Evolutionary conservation across 139 green algal species (phyloP), one percentile per base, ranked within the genome.

Genomic region (Asterochloris erici): DNA sequence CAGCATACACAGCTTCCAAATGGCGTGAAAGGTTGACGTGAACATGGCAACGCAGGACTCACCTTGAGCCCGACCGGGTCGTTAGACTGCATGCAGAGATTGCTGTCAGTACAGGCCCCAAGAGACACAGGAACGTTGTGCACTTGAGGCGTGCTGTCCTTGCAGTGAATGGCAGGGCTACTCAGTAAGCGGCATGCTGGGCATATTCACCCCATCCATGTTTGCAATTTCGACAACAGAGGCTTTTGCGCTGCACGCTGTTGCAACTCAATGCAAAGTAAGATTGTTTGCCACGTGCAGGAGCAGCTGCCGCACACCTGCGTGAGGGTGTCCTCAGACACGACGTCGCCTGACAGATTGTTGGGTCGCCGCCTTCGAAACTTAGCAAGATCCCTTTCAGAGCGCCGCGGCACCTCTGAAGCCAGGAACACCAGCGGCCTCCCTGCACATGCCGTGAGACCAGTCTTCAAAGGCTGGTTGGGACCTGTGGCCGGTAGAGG

Each of bases 371-470:
- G 82, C 24, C 81, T 73, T 17, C 75, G 74, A 38, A 64, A 66
- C 10, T 82, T 61, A 6, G 54, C 61, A 21, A 54, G 68, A 9
- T 61, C 64, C 47, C 26, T 60, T 9, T 78, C 16, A 12, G 60
- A 78, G 2, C 15, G 14, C 69, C 63, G 69, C 14, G 29, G 64
- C 38, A 73, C 63, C 60, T 82, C 64, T 23, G 82, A 78, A 10
- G 75, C 82, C 12, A 85, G 63, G 10, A 85, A 47, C 14, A 85
- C 64, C 29, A 38, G 63, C 6, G 82, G 78, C 23, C 81, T 64
- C 63, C 82, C 82, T 85, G 82, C 21, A 80, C 24, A 11, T 23
- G 63, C 14, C 63, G 21, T 61, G 24, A 61, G n/a, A 0, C 28
- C 14, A 81, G 24, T n/a, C n/a, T 19, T n/a, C n/a, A n/a, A n/a